phyloP scores from a whole-genome alignment of 2,329 filamentous ascomycete species.

The Cryphonectria naterciae region DNA sequence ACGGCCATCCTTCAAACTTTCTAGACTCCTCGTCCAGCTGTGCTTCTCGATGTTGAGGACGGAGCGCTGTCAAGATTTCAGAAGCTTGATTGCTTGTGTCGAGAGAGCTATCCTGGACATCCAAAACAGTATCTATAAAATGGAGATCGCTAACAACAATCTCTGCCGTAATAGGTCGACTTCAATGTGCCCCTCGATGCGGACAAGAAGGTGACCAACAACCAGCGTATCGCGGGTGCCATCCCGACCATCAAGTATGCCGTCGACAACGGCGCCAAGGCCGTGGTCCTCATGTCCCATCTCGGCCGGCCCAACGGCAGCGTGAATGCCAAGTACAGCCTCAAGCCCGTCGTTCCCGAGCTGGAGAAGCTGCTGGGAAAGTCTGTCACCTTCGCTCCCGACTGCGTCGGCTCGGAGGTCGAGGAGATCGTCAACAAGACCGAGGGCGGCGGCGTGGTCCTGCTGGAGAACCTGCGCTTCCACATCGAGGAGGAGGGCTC shows the following conservation, averaged over 20 bases:
- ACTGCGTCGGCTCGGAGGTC: conserved; percentile 87
- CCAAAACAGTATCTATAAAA: conserved; percentile 2
- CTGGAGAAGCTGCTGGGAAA: conserved; percentile 86
- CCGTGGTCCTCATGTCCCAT: conserved; percentile 97
- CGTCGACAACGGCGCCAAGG: conserved; percentile 85
- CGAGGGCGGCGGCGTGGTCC: conserved; percentile 77
- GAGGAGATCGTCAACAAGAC: conserved; percentile 89
- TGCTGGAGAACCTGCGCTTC: conserved; percentile 98
- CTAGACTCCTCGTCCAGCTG: background rate
- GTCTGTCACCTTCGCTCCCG: conserved; percentile 84
- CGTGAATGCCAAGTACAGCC: conserved; percentile 88
- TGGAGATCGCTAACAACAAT: conserved; percentile 31
- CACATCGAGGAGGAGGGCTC: conserved; percentile 98
- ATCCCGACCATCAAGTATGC: conserved; percentile 95
- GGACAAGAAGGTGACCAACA: conserved; percentile 95
- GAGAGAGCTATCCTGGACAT: background rate
- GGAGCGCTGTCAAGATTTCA: background rate
- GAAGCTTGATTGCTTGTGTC: background rate
- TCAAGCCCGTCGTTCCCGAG: conserved; percentile 88
- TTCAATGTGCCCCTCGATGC: conserved; percentile 98
- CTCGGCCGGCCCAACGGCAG: conserved; percentile 94
- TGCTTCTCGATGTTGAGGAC: background rate
- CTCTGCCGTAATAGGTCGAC: conserved; percentile 71
- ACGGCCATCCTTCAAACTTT: background rate
- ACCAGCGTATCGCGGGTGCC: conserved; percentile 96